Base-by-base conservation (phyloP, 2,329 filamentous ascomycete species). In the Pseudogymnoascus sp. region DNA sequence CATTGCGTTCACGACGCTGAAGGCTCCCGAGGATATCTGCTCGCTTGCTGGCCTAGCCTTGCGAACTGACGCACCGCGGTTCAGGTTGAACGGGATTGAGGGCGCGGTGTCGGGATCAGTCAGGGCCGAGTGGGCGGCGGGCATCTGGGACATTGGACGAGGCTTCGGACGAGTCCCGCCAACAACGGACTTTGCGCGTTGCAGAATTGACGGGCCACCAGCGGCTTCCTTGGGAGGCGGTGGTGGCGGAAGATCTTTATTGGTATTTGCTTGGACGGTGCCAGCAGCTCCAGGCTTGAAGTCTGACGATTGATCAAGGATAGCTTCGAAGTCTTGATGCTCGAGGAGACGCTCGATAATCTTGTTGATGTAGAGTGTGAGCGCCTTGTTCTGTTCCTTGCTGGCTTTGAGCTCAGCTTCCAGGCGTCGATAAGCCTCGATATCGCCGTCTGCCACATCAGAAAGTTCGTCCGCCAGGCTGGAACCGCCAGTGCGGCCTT, bases 281-380 rank as follows among this genome's bases (percentile, higher is more conserved):
- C 70, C 29, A 7, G 36, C 54, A 37, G 40, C 36, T 21, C n/a
- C 47, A 31, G 79, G 77, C 70, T 86, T 85, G 67, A 80, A 78
- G 63, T 88, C 84, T 61, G 85, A 84, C 7, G 88, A 90, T 75
- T 91, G 89, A 73, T 96, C 91, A 42, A 97, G 81, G 66, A 97
- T 96, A 66, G 91, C 87, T 77, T 99, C 93, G 69, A 96, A 97
- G 69, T 96, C 93, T 72, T 96, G 90, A 76, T 97, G 90, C 73
- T 96, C 90, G 66, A 99, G 83, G 51, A 99, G 85, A 64, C 95
- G 89, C 75, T 95, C 95, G 74, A 99, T 96, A 75, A 99, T 97
- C 79, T 95, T 96, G 83, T 97, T 96, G 80, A 99, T 97, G 79
- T 99, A 99, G 68, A 97, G 81, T 23, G 92, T 96, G 70, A 99